Percentiles rank a stretch among this genome's conserved stretches.
Conservation (phyloP, 164 flowering plant species). For the Piper longum region DNA sequence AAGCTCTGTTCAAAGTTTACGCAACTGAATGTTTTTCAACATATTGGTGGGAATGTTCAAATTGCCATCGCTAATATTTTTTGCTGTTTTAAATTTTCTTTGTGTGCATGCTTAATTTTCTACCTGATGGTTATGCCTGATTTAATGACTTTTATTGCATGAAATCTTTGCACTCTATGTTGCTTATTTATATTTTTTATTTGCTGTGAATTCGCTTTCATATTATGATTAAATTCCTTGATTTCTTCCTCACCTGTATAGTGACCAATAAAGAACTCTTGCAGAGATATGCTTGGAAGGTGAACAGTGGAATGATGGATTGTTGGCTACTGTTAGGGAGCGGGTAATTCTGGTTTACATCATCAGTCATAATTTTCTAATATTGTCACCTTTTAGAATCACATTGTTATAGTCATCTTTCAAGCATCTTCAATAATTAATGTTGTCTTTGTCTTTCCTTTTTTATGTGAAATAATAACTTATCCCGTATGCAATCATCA, state of each 20-base stretch:
- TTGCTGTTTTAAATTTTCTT: background rate
- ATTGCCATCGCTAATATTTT: background rate
- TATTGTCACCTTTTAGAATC: background rate
- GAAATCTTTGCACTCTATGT: background rate
- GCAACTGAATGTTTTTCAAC: background rate
- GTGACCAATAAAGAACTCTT: conserved; percentile 10
- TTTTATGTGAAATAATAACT: background rate
- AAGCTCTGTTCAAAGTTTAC: too few relatives aligned
- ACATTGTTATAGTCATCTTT: too few relatives aligned
- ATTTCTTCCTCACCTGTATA: background rate
- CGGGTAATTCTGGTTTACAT: conserved; percentile 32
- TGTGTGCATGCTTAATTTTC: background rate
- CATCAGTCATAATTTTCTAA: background rate
- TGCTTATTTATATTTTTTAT: background rate
- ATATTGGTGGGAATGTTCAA: too few relatives aligned
- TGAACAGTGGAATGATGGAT: conserved; percentile 97
- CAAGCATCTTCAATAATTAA: background rate
- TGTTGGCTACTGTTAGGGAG: conserved; percentile 85
- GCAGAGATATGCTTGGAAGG: conserved; percentile 78
- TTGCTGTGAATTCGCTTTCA: background rate
- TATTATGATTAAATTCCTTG: too few relatives aligned
- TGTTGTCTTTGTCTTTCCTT: background rate
- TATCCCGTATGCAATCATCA: conserved; percentile 11
- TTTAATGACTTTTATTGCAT: background rate
- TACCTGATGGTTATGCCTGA: background rate